Evolutionary conservation across 768 basidiomycete genomes (phyloP).

Genomic region (Gymnopilus dilepis): DNA sequence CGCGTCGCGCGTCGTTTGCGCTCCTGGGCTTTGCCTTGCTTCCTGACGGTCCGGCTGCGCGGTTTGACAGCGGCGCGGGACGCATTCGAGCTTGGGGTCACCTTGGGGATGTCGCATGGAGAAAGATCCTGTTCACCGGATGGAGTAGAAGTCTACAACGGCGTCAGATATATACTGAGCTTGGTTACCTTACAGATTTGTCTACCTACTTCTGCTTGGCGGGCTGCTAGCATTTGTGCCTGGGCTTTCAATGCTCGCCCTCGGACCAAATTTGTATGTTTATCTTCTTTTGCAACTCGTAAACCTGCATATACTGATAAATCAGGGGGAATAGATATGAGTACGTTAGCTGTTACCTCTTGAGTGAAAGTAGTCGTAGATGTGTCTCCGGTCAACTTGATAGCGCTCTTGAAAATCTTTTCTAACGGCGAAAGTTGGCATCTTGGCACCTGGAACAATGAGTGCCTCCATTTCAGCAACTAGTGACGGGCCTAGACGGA

Average conservation of each 20-base stretch:
- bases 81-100: slow-evolving; percentile 1
- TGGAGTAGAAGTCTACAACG: slow-evolving; percentile 9
- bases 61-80: slow-evolving; percentile 12
- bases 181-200: not conserved
- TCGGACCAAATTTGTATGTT: slow-evolving; percentile 56
- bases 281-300: slow-evolving; percentile 69
- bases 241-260: slow-evolving; percentile 44
- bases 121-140: slow-evolving; percentile 14
- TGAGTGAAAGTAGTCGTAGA: slow-evolving; percentile 83
- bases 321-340: not conserved
- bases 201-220: slow-evolving; percentile 15
- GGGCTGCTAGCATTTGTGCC: slow-evolving; percentile 20
- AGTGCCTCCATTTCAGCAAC: slow-evolving; percentile 76
- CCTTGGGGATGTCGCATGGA: slow-evolving; percentile 8
- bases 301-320: slow-evolving; percentile 39
- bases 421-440: slow-evolving; percentile 75
- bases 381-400: slow-evolving; percentile 71
- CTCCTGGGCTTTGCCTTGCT: slow-evolving; percentile 24
- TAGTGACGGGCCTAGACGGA: slow-evolving; percentile 66
- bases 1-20: slow-evolving; percentile 16
- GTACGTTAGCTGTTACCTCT: slow-evolving; percentile 56
- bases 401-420: slow-evolving; percentile 76
- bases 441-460: slow-evolving; percentile 73
- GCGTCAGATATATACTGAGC: slow-evolving; percentile 11
- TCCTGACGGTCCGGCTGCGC: slow-evolving; percentile 18